These are phyloP conservation scores for Lentinula edodes DNA, from an alignment of 768 basidiomycete species.

Conservation along the genomic window DNA sequence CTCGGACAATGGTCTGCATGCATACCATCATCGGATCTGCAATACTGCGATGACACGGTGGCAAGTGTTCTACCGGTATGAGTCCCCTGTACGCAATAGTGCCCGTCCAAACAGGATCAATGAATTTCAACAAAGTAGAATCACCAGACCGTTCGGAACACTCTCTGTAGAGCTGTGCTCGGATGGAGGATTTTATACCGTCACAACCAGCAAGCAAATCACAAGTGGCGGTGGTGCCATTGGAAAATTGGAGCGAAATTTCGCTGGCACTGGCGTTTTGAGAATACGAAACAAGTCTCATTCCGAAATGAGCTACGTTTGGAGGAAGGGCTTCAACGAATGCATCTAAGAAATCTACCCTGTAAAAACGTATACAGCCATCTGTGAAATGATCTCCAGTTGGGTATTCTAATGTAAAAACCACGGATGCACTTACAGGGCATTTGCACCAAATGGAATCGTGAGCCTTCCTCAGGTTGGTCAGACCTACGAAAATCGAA, in stretches of 20 bases:
- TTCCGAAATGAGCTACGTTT: conserved; percentile 32
- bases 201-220: conserved; percentile 43
- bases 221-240: conserved; percentile 26
- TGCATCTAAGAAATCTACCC: conserved; percentile 42
- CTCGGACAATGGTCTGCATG: neutral
- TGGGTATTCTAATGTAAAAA: neutral
- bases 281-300: conserved; percentile 25
- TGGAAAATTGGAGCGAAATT: conserved; percentile 23
- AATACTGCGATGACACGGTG: conserved; percentile 26
- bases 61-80: conserved; percentile 32
- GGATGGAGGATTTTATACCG: conserved; percentile 33
- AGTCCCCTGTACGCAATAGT: conserved; percentile 39
- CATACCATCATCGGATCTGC: conserved; percentile 38
- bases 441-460: conserved; percentile 33
- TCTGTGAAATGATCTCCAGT: conserved; percentile 14
- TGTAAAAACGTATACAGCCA: conserved; percentile 40
- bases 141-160: conserved; percentile 18
- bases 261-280: conserved; percentile 6
- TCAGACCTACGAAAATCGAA: conserved; percentile 45
- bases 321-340: conserved; percentile 28
- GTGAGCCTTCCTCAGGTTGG: conserved; percentile 27
- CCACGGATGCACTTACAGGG: conserved; percentile 25
- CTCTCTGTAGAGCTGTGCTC: conserved; percentile 24
- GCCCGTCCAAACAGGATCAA: conserved; percentile 43
- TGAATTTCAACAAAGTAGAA: conserved; percentile 21